Evolutionary conservation across 1,284 basidiomycete species (phyloP).

Genomic region (Naganishia albida): DNA sequence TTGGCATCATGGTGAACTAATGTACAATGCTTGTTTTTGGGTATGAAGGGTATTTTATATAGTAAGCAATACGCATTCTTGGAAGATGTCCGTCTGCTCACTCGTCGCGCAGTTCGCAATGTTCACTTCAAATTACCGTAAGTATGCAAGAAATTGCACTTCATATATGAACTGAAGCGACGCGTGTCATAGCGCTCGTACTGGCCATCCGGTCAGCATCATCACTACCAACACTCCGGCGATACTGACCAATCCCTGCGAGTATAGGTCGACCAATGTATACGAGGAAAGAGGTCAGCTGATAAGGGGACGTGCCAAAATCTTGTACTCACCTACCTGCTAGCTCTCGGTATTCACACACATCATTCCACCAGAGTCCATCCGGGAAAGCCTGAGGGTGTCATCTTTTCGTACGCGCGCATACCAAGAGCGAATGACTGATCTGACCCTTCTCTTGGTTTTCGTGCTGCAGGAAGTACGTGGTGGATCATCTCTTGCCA

Average conservation of each 20-base stretch:
- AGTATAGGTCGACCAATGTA: constrained; percentile 44
- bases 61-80: neutral
- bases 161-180: neutral
- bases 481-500: constrained; percentile 43
- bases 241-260: constrained; percentile 31
- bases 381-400: neutral
- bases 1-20: neutral
- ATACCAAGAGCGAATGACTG: constrained; percentile 19
- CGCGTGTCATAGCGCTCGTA: neutral
- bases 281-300: constrained; percentile 44
- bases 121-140: constrained; percentile 49
- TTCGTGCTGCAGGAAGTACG: constrained; percentile 37
- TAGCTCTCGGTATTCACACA: constrained; percentile 14
- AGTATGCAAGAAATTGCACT: constrained; percentile 28
- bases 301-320: neutral
- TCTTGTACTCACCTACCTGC: neutral
- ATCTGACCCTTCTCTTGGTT: constrained; percentile 9
- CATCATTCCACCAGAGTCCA: neutral
- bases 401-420: constrained; percentile 12
- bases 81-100: neutral
- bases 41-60: constrained; percentile 8
- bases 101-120: constrained; percentile 35
- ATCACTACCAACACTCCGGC: neutral
- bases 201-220: constrained; percentile 14
- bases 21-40: neutral